These are phyloP conservation scores for Termitomyces eurrhizus DNA, from an alignment of 768 basidiomycete genomes.

Conservation along the genomic window DNA sequence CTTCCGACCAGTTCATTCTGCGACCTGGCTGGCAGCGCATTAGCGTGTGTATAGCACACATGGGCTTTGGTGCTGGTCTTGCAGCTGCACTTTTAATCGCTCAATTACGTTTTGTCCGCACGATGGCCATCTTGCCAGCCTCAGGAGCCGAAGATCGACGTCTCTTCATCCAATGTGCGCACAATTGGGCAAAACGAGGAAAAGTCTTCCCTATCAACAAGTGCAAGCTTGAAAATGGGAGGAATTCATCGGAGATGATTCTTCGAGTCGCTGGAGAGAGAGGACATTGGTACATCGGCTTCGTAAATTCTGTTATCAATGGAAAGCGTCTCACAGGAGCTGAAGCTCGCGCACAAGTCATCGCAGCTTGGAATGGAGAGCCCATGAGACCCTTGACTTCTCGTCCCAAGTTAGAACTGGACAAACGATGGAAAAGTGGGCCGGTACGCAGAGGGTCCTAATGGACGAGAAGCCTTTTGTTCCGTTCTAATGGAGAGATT, in stretches of 20 bases:
- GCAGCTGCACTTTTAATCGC: conserved; percentile 26
- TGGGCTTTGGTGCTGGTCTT: conserved; percentile 26
- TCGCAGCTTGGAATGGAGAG: conserved; percentile 25
- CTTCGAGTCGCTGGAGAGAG: conserved; percentile 24
- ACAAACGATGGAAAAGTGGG: conserved; percentile 26
- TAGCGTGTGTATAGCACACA: conserved; percentile 25
- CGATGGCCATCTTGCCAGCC: conserved; percentile 23
- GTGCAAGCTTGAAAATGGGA: conserved; percentile 26
- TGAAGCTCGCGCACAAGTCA: conserved; percentile 24
- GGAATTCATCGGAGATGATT: conserved; percentile 29
- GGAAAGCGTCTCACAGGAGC: conserved; percentile 16
- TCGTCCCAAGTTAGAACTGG: conserved; percentile 6
- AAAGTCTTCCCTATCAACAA: conserved; percentile 20
- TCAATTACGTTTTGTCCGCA: conserved; percentile 29
- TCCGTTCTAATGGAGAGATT: neutral
- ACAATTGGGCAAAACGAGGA: conserved; percentile 25
- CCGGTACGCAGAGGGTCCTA: conserved; percentile 16
- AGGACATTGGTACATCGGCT: conserved; percentile 32
- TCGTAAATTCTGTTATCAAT: conserved; percentile 23
- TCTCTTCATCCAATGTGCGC: conserved; percentile 29
- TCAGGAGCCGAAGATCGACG: conserved; percentile 17
- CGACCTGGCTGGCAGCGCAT: conserved; percentile 33
- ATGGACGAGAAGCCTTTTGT: neutral
- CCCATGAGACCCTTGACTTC: conserved; percentile 9
- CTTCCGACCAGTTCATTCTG: conserved; percentile 18